phyloP scores from a whole-genome alignment of 169 alveolate species.

The Cryptosporidium bovis region DNA sequence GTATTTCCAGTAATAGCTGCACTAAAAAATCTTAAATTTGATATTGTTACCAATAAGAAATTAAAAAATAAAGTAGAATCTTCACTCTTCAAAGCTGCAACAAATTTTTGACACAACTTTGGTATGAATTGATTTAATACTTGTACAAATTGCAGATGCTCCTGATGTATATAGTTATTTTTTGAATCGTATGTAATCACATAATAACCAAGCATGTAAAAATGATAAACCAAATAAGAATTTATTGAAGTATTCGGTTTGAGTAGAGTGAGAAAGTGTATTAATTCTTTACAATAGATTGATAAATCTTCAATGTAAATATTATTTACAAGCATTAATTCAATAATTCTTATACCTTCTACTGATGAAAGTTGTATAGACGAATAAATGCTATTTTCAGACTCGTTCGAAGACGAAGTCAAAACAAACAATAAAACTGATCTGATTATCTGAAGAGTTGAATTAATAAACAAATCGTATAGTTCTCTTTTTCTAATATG shows the following conservation, averaged over 20 bases:
- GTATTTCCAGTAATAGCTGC: neutral
- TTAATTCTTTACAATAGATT: conserved; percentile 18
- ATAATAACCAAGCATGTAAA: conserved; percentile 14
- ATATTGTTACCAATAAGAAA: neutral
- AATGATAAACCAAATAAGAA: neutral
- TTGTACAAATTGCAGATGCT: conserved; percentile 21
- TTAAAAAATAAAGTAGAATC: neutral
- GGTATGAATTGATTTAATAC: conserved; percentile 10
- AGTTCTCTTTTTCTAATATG: neutral
- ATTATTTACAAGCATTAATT: conserved; percentile 1
- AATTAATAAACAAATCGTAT: conserved; percentile 1
- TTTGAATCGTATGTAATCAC: neutral
- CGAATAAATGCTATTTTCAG: conserved; percentile 9
- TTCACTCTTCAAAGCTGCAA: neutral
- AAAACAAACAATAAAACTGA: neutral
- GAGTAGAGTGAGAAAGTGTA: conserved; percentile 4
- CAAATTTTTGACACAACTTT: conserved; percentile 4
- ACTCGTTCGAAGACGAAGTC: neutral
- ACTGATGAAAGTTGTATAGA: neutral
- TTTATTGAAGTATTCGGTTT: neutral
- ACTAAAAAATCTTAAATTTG: conserved; percentile 22
- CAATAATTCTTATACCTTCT: conserved; percentile 32
- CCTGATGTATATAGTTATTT: neutral
- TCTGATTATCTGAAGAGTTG: conserved; percentile 36
- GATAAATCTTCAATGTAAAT: conserved; percentile 50